These are phyloP conservation scores for Aspergillus brunneoviolaceus DNA, from an alignment of 2,329 filamentous ascomycete genomes.

Conservation along the genomic window DNA sequence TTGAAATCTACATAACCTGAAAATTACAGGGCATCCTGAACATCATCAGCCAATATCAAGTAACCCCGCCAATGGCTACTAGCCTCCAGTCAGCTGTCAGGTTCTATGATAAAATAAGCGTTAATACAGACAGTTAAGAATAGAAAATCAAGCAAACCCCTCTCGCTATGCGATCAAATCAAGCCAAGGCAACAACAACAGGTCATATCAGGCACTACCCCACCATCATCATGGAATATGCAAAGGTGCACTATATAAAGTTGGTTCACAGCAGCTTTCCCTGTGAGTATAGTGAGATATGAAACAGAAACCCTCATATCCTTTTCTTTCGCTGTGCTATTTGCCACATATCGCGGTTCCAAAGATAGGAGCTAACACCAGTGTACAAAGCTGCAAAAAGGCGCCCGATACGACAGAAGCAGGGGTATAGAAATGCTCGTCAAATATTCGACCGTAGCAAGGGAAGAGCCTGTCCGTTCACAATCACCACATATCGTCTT, in stretches of 20 bases:
- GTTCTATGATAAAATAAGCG: constrained; percentile 8
- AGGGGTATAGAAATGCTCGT: constrained; percentile 33
- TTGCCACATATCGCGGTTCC: constrained; percentile 3
- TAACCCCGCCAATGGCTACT: neutral
- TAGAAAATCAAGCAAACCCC: constrained; percentile 30
- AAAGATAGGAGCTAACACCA: constrained; percentile 17
- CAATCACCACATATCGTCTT: constrained; percentile 52
- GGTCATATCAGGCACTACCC: constrained; percentile 16
- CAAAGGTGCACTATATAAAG: constrained; percentile 22
- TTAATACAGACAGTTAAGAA: constrained; percentile 15
- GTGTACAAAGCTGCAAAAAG: constrained; percentile 30
- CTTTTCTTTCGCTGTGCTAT: constrained; percentile 6
- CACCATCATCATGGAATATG: constrained; percentile 12
- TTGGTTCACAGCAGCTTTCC: constrained; percentile 12
- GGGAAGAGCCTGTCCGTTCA: constrained; percentile 20
- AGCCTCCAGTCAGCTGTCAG: neutral
- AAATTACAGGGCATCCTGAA: no score
- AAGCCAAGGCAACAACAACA: constrained; percentile 22
- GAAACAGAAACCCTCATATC: constrained; percentile 8
- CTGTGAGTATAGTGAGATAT: constrained; percentile 10
- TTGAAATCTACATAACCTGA: no score
- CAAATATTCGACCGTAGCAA: constrained; percentile 27
- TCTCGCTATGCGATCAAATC: constrained; percentile 40
- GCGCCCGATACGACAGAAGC: constrained; percentile 27
- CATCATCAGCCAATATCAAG: neutral